Conservation (phyloP, 2,329 filamentous ascomycete species). For the Scopulariopsis brevicaulis region DNA sequence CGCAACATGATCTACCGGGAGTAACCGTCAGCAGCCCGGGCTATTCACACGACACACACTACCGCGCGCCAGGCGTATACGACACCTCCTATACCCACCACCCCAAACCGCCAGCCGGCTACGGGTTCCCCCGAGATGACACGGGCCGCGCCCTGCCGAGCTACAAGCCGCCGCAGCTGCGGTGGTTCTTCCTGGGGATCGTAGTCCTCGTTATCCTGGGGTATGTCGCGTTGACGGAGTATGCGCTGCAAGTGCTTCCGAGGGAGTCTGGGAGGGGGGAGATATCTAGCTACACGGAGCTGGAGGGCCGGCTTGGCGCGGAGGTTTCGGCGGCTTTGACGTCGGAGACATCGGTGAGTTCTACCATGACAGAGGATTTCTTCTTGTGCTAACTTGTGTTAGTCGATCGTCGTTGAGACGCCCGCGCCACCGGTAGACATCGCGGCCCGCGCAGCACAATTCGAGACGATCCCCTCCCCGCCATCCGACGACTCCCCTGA, state of each 20-base stretch:
- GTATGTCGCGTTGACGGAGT: slow-evolving; percentile 1
- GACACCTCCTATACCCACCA: neutral
- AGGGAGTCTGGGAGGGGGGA: neutral
- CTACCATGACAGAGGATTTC: neutral
- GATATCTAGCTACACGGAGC: neutral
- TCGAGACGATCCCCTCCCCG: neutral
- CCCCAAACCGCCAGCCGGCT: neutral
- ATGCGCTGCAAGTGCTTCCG: neutral
- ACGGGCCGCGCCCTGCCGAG: neutral
- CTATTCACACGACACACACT: neutral
- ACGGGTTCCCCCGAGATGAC: neutral
- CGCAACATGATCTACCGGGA: neutral
- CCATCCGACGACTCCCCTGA: too few relatives aligned
- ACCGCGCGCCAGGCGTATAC: neutral
- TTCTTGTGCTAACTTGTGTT: neutral
- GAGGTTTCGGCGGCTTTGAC: neutral
- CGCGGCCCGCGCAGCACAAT: neutral
- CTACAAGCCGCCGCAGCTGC: neutral
- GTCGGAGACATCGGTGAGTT: neutral
- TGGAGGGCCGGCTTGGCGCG: neutral
- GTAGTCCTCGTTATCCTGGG: neutral
- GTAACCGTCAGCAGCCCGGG: neutral
- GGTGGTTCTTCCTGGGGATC: neutral
- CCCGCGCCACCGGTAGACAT: neutral
- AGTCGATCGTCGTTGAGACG: neutral